These are phyloP conservation scores for Acer campestre DNA, from an alignment of 345 rosid species.

Conservation along the genomic window DNA sequence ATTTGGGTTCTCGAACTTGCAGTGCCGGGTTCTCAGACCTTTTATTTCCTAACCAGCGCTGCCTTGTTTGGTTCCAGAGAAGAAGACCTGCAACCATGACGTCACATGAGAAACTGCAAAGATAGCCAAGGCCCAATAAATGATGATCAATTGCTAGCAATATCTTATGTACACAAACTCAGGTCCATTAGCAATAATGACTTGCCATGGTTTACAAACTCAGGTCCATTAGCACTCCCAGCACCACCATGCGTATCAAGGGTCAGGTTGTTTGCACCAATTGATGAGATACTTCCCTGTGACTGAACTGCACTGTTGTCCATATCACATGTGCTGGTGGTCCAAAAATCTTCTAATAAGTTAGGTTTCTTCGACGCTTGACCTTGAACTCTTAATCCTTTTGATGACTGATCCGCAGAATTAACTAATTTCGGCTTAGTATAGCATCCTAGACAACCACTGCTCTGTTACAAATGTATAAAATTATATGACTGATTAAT, in stretches of 20 bases:
- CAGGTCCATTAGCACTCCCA: constrained; percentile 44
- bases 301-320: constrained; percentile 62
- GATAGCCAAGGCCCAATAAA: constrained; percentile 6
- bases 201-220: constrained; percentile 77
- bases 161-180: constrained; percentile 36
- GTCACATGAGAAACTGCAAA: constrained; percentile 2
- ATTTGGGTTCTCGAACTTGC: constrained; percentile 50
- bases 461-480: constrained; percentile 76
- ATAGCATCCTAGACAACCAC: constrained; percentile 85
- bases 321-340: constrained; percentile 66
- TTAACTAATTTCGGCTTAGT: constrained; percentile 36
- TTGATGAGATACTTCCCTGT: constrained; percentile 73
- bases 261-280: constrained; percentile 53
- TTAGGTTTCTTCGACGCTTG: constrained; percentile 39
- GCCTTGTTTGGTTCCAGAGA: constrained; percentile 86
- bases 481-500: constrained; percentile 31
- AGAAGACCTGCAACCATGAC: constrained; percentile 55
- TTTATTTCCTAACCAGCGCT: constrained; percentile 71
- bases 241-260: constrained; percentile 40
- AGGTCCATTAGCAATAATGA: constrained; percentile 34
- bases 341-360: constrained; percentile 64
- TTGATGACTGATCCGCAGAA: constrained; percentile 35
- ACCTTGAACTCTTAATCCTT: constrained; percentile 28
- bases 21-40: constrained; percentile 31
- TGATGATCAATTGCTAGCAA: not conserved